Evolutionary conservation across 192 early-diverging fungal species (phyloP).

Genomic region (Coemansia sp.): DNA sequence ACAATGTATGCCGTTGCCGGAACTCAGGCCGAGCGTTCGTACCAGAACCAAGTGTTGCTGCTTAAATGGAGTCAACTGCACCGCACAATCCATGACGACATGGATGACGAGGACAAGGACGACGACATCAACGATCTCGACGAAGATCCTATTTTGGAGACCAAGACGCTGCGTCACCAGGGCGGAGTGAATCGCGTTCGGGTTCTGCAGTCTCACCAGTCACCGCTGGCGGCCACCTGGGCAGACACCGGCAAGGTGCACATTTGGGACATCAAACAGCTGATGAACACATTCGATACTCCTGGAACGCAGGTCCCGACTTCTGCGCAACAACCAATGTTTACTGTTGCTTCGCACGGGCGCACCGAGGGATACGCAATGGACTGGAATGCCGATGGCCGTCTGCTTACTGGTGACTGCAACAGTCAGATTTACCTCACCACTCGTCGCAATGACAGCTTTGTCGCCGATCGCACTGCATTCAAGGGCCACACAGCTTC

Average conservation of each 20-base stretch:
- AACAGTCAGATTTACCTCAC: constrained; percentile 81
- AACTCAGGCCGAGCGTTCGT: constrained; percentile 79
- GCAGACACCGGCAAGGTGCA: constrained; percentile 94
- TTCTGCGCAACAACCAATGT: constrained; percentile 68
- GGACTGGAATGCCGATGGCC: constrained; percentile 83
- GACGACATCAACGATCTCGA: constrained; percentile 84
- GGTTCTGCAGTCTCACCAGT: constrained; percentile 57
- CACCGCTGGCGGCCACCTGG: constrained; percentile 87
- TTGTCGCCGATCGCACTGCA: constrained; percentile 70
- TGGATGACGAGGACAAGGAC: constrained; percentile 69
- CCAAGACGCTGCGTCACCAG: constrained; percentile 74
- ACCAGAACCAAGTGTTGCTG: constrained; percentile 87
- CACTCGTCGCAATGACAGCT: constrained; percentile 60
- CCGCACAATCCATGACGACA: constrained; percentile 88
- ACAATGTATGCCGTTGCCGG: constrained; percentile 93
- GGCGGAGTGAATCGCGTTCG: constrained; percentile 93
- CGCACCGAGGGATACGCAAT: constrained; percentile 90
- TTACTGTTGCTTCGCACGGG: constrained; percentile 80
- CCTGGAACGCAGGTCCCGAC: constrained; percentile 69
- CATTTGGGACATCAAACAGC: constrained; percentile 82
- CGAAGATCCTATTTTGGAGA: constrained; percentile 92
- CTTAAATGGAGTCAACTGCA: constrained; percentile 96
- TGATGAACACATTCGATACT: constrained; percentile 74
- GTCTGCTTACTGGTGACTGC: constrained; percentile 86
- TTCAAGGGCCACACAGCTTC: constrained; percentile 83